A percentile compares a stretch with the other conserved stretches of the same genome.
Conservation (phyloP, 2,329 filamentous ascomycete species). For the Mollisia scopiformis region DNA sequence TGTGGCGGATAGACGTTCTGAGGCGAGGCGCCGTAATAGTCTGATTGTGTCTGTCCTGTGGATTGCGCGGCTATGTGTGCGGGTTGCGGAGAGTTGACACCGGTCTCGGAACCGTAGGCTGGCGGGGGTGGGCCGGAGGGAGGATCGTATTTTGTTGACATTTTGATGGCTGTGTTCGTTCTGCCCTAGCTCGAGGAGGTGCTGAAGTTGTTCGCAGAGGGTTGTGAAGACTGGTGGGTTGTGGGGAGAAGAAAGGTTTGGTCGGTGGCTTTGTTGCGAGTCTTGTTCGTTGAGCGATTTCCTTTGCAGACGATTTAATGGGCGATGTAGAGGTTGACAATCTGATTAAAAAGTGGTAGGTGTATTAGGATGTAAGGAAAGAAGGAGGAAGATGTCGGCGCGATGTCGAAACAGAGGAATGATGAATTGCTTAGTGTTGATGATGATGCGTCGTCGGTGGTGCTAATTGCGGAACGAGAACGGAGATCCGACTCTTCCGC, state of each 20-base stretch:
- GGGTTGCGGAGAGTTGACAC: constrained; percentile 20
- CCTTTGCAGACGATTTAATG: too few relatives aligned
- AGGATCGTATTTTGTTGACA: constrained; percentile 27
- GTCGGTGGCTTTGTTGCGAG: background rate
- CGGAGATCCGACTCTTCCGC: background rate
- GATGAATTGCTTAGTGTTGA: background rate
- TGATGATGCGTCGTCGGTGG: background rate
- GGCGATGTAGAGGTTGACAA: background rate
- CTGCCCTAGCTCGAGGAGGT: background rate
- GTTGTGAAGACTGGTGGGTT: background rate
- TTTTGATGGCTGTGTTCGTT: constrained; percentile 1
- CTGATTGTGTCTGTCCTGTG: constrained; percentile 13
- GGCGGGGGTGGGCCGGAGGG: constrained; percentile 28
- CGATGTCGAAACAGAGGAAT: background rate
- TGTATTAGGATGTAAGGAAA: background rate
- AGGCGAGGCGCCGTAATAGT: constrained; percentile 26
- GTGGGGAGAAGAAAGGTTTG: background rate
- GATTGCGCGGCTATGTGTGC: constrained; percentile 23
- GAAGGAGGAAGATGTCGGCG: background rate
- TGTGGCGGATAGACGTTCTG: constrained; percentile 12
- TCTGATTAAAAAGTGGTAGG: background rate
- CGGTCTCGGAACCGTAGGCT: constrained; percentile 24
- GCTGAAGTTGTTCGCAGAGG: background rate
- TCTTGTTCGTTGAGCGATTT: too few relatives aligned
- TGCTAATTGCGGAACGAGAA: background rate